Evolutionary conservation across 306 rosid genomes (phyloP), one percentile per base, ranked within the genome.

Genomic region (Abrus pulchellus): DNA sequence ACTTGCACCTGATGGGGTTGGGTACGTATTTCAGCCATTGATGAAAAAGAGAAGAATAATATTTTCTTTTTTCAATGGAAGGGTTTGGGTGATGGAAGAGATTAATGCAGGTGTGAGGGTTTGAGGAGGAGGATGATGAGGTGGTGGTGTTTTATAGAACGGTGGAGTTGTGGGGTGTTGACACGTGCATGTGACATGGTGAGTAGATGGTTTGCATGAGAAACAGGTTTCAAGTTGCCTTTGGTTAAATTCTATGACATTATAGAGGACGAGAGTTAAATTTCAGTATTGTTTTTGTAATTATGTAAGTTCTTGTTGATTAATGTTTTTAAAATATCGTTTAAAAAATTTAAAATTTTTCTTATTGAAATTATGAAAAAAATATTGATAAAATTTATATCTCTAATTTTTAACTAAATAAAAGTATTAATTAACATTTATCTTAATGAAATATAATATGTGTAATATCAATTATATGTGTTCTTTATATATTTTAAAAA

Each of bases 191-290:
- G 49, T 30, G 75, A 82, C 76, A 84, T 84, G 94, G 87, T 86
- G 93, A 87, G 90, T 86, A 47, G 75, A 82, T 69, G 86, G 71
- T 75, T 84, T 94, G 93, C 91, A 92, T 94, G 97, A 77, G 85
- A 76, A 88, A 91, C 98, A 94, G 57, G 93, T 90, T 90, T 94
- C 93, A 60, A 27, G 2, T 8, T 56, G 48, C 13, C 63, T 13
- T 7, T 29, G 13, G 5, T 56, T 29, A 20, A 29, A 56, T 56
- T 1, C 2, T 20, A 55, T 20, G 41, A 38, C 41, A 20, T 20
- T 20, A 20, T 20, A 20, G 20, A 20, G 20, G 20, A 20, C 20
- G 0, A 20, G 20, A 20, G 20, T 20, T 20, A 20, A 20, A 20
- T 20, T 20, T 20, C 20, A 20, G 20, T 20, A 20, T 20, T 20